Percentiles rank a stretch among this genome's conserved stretches.
These are phyloP conservation scores for Eremothecium cymbalariae DNA, from an alignment of 1,139 yeast genomes.

Conservation along the genomic window DNA sequence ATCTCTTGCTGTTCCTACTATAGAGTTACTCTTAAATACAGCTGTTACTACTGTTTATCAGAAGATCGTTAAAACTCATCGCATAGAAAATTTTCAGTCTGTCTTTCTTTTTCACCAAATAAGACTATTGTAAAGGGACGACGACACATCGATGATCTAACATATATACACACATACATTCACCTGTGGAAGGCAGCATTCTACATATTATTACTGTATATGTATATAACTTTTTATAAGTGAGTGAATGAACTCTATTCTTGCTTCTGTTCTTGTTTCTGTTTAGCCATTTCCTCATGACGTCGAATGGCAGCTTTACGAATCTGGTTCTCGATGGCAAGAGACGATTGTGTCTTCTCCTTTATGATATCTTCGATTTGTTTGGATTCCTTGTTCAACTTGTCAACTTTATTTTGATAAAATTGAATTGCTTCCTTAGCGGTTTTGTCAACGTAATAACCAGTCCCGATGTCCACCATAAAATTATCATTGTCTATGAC, in stretches of 20 bases:
- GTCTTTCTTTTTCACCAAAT: background rate
- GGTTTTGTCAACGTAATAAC: constrained; percentile 80
- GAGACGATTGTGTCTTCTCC: constrained; percentile 40
- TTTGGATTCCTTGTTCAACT: constrained; percentile 61
- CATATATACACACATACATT: background rate
- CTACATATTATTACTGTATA: background rate
- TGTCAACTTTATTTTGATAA: constrained; percentile 65
- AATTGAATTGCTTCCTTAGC: constrained; percentile 62
- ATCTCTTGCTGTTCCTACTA: no score
- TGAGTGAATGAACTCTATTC: constrained; percentile 1
- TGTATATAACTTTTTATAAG: background rate
- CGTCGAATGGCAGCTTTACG: constrained; percentile 25
- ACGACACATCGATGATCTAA: background rate
- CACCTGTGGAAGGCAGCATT: no score
- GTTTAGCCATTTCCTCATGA: constrained; percentile 19
- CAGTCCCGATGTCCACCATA: constrained; percentile 93
- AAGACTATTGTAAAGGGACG: no score
- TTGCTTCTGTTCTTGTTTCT: constrained; percentile 10
- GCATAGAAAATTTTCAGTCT: constrained; percentile 16
- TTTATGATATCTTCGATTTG: constrained; percentile 69
- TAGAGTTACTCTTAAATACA: no score
- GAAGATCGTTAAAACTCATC: constrained; percentile 15
- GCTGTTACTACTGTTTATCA: no score
- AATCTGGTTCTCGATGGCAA: constrained; percentile 28
- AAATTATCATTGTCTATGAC: constrained; percentile 55